Percentiles rank a stretch among this genome's conserved stretches.
Evolutionary conservation across 306 rosid species (phyloP).

Genomic region (Chamaecrista fasciculata): DNA sequence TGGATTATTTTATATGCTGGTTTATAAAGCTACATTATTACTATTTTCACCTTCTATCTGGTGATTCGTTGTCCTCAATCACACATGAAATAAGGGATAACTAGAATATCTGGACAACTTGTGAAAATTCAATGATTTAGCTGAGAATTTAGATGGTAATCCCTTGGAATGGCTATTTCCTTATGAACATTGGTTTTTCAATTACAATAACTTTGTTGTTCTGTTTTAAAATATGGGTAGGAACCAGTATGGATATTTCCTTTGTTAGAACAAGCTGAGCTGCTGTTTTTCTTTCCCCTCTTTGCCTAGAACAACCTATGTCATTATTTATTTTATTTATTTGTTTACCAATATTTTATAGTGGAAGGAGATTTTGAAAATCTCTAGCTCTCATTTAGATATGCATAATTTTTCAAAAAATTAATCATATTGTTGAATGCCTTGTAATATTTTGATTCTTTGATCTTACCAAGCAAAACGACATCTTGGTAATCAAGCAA

Average conservation of each 20-base stretch:
- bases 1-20: background rate
- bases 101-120: constrained; percentile 1
- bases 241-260: background rate
- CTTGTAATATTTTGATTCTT: background rate
- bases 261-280: constrained; percentile 6
- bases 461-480: background rate
- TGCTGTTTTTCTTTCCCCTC: background rate
- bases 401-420: background rate
- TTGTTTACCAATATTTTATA: background rate
- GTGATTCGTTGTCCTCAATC: background rate
- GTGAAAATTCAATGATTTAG: constrained; percentile 14
- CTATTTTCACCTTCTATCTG: background rate
- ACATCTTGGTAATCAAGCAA: constrained; percentile 7
- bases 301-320: background rate
- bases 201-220: background rate
- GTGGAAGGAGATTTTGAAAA: background rate
- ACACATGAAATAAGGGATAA: background rate
- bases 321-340: background rate
- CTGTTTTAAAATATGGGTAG: constrained; percentile 7
- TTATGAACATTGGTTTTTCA: background rate
- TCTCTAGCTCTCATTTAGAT: constrained; percentile 3
- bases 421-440: background rate
- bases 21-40: too few relatives aligned
- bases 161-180: background rate
- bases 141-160: constrained; percentile 1